Base-by-base conservation (phyloP, 176 grass and related monocot species). In the Juncus effusus region DNA sequence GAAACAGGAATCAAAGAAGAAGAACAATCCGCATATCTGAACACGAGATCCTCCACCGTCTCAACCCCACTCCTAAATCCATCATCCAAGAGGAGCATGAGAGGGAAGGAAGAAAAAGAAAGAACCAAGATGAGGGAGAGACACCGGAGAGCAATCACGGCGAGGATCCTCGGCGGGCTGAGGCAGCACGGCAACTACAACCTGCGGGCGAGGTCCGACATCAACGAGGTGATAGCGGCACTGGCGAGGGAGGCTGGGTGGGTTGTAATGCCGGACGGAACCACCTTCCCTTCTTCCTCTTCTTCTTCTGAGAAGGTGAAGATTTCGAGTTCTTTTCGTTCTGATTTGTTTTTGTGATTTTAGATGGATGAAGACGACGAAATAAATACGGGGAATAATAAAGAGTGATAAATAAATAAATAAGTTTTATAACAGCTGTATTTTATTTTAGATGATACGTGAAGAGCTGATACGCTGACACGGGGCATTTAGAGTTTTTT, bases 131-230 rank as follows among this genome's bases (percentile, higher is more conserved):
- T 90, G 67, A 78, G 91, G 49, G 91, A 96, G 86, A 81, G 91
- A 36, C 84, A 76, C 19, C 80, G 91, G 59, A 81, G 91, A 35
- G 91, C 91, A 45, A 82, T 96, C 14, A 96, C 91, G 54, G 87
- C 51, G 15, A 82, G 84, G 78, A 96, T 96, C 60, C 81, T 96
- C 28, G 80, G 83, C 10, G 86, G 86, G n/a, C 72, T 90, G 72
- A 84, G 91, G 1, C 83, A 82, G 13, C 91, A 95, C 86, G 91
- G 91, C 54, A 90, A 90, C 75, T 95, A 87, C 74, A 87, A 79
- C 49, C 86, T 95, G 5, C 78, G 91, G 3, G 78, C 74, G 1
- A 84, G 91, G 64, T 83, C 91, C 6, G 91, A 96, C 79, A 78
- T 44, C 4, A 62, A 82, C 40, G 86, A 75, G 45, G 79, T 86